Percentiles rank a stretch among this genome's conserved stretches.
phyloP scores from a whole-genome alignment of 1,139 yeast genomes.

The Trichomonascaceae sp. region DNA sequence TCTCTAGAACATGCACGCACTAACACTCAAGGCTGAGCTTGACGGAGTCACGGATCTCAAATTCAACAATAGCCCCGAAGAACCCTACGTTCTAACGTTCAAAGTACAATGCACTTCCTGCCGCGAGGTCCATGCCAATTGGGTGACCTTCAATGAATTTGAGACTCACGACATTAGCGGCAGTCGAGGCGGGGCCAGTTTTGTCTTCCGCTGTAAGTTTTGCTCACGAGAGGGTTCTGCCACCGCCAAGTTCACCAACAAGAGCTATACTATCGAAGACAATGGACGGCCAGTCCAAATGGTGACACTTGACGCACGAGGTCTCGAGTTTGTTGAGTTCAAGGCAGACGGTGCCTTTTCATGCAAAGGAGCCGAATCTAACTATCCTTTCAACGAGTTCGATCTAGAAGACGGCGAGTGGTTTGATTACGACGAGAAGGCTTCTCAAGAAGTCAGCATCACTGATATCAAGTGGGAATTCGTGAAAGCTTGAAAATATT shows the following conservation, averaged over 20 bases:
- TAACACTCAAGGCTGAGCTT: constrained; percentile 48
- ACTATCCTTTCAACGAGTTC: constrained; percentile 46
- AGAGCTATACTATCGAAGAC: constrained; percentile 26
- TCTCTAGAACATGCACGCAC: constrained; percentile 31
- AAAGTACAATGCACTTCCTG: constrained; percentile 66
- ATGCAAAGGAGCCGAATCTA: constrained; percentile 43
- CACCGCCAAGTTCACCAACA: constrained; percentile 12
- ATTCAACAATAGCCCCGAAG: constrained; percentile 46
- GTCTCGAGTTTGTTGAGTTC: constrained; percentile 60
- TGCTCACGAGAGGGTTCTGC: constrained; percentile 42
- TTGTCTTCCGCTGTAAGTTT: constrained; percentile 61
- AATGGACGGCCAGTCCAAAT: constrained; percentile 31
- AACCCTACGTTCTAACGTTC: constrained; percentile 66
- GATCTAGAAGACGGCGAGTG: constrained; percentile 74
- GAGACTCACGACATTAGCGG: constrained; percentile 51
- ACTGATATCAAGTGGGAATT: constrained; percentile 58
- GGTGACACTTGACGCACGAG: constrained; percentile 73
- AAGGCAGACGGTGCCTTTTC: constrained; percentile 55
- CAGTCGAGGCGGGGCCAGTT: constrained; percentile 73
- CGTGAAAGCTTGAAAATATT: constrained; percentile 10
- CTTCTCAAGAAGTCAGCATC: constrained; percentile 68
- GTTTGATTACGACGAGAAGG: constrained; percentile 90
- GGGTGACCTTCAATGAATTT: constrained; percentile 55
- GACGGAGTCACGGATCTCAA: constrained; percentile 49
- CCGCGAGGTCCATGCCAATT: constrained; percentile 63